Base-by-base conservation (phyloP, 192 early-diverging fungal genomes). In the Coemansia sp. region DNA sequence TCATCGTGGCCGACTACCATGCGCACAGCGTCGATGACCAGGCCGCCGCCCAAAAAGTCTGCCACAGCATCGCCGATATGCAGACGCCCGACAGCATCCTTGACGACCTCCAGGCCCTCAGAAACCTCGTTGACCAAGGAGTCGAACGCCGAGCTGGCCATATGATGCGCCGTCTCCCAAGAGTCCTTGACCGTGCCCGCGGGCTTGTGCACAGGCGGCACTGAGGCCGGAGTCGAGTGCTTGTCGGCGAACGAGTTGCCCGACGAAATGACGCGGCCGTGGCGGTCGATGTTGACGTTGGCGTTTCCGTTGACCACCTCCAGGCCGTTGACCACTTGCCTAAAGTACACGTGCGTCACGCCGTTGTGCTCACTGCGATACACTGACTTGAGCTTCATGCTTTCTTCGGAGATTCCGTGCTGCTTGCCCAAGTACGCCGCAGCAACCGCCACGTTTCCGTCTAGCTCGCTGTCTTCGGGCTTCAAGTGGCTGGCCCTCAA, bases 311-410 rank as follows among this genome's bases (percentile, higher is more conserved):
- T 92, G 65, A 78, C 75, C 15, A 92, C 80, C 69, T 85, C 82
- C 0, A 89, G 36, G 7, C 88, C 91, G 40, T 78, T 71, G 64
- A 84, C 43, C 11, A 83, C 68, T 62, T 91, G 91, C 55, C 85
- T 80, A 38, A 89, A 70, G 76, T 91, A 88, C 58, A 92, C 86
- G 71, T 91, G 90, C 39, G 88, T 85, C 61, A 90, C 73, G 40
- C 87, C 86, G 29, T 70, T 76, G 72, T 90, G 87, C 15, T 89
- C 80, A 8, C 91, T 90, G 20, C 73, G 82, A 76, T 94, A 92
- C 11, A 87, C 74, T 72, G 88, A 87, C 60, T 91, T 88, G 66
- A 95, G 87, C 18, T 84, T 70, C 53, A 87, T 53, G 11, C 38
- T 62, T 2, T 41, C 58, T 7, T 67, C 53, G 3, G 41, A 9